Evolutionary conservation across 768 basidiomycete species (phyloP), one percentile per base, ranked within the genome.

Genomic region (Boletellus sp.): DNA sequence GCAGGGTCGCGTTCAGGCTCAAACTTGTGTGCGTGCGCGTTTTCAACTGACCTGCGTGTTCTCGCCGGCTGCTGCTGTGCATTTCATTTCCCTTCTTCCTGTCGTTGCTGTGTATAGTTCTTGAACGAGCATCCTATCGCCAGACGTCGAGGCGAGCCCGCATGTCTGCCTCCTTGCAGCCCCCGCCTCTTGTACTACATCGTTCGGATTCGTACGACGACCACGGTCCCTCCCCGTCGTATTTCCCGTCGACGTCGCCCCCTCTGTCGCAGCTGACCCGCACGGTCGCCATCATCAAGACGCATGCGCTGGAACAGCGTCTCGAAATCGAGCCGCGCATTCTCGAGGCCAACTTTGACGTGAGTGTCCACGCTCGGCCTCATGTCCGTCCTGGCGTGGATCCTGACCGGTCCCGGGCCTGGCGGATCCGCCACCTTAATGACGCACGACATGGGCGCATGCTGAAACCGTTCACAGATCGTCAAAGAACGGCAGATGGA

Each of bases 401-500:
- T 26, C 24, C 24, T 4, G 24, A 26, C 24, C 24, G 24, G 24
- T n/a, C 11, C 33, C 35, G 24, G 52, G 42, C 37, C 32, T n/a
- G 36, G 49, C 52, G 53, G 50, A 57, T 65, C 47, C 55, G 42
- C 38, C 42, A 42, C 42, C 46, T 33, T 55, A 13, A 42, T 50
- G 35, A 10, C 28, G 7, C 4, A 2, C 7, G 54, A 42, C 48
- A 36, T 45, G 51, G 19, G n/a, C 28, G 47, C 48, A 60, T 33
- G 66, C 50, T n/a, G 17, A 47, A 33, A 19, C 52, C 47, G 8
- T 56, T 37, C 53, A 26, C 64, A 87, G 87, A 89, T 92, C 60
- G 81, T 89, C 51, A 92, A 92, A 68, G 90, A 91, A 67, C 73
- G 90, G 17, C 89, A 90, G 66, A 89, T 93, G 85, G 87, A 88